These are phyloP conservation scores for Glycine latifolia DNA, from an alignment of 306 rosid genomes.

Conservation along the genomic window DNA sequence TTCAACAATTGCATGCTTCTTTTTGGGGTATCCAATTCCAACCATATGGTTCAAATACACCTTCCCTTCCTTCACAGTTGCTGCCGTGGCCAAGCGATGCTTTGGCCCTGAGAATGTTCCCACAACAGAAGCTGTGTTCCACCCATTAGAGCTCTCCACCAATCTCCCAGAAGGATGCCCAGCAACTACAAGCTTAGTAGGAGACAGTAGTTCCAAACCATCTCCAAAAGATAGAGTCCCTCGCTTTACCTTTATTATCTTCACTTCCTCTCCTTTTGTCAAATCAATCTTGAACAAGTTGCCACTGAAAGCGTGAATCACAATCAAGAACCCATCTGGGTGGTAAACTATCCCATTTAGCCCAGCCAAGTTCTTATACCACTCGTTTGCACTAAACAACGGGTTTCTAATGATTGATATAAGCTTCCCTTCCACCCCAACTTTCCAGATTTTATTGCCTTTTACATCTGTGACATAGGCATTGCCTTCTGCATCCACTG, in stretches of 20 bases:
- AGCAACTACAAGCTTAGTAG: constrained; percentile 81
- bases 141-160: constrained; percentile 87
- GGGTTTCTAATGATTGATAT: constrained; percentile 68
- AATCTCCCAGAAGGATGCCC: constrained; percentile 80
- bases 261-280: constrained; percentile 71
- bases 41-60: constrained; percentile 77
- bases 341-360: constrained; percentile 92
- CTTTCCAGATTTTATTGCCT: constrained; percentile 82
- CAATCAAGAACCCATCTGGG: constrained; percentile 84
- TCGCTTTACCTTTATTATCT: constrained; percentile 56
- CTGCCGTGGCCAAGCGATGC: constrained; percentile 85
- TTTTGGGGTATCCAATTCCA: constrained; percentile 86
- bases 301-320: constrained; percentile 76
- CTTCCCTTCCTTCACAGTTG: constrained; percentile 85
- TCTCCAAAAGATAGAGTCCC: constrained; percentile 80
- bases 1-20: constrained; percentile 84
- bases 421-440: constrained; percentile 73
- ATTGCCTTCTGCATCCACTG: constrained; percentile 86
- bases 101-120: constrained; percentile 68
- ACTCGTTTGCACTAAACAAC: constrained; percentile 67
- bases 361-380: constrained; percentile 80
- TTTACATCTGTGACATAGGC: constrained; percentile 80
- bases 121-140: constrained; percentile 78
- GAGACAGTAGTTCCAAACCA: constrained; percentile 75
- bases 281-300: constrained; percentile 76